phyloP scores from a whole-genome alignment of 495 filamentous ascomycete species.

The Xylaria palmicola region DNA sequence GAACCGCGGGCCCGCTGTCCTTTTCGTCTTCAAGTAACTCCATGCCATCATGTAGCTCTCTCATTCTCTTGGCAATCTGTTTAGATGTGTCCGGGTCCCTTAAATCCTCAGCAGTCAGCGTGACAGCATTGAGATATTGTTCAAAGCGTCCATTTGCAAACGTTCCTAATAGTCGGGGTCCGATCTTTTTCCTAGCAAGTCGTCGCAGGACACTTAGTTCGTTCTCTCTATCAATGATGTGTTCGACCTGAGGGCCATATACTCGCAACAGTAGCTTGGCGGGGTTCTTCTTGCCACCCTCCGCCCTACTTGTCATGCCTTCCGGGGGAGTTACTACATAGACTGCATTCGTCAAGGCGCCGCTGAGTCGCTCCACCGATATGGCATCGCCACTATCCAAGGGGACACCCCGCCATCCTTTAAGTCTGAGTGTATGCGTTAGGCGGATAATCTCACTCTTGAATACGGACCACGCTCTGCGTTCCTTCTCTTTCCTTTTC shows the following conservation, averaged over 20 bases:
- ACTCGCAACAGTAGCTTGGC: slow-evolving; percentile 83
- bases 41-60: slow-evolving; percentile 92
- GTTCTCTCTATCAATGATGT: slow-evolving; percentile 89
- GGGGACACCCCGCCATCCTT: slow-evolving; percentile 83
- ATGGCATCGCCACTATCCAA: slow-evolving; percentile 65
- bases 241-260: slow-evolving; percentile 93
- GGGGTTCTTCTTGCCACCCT: slow-evolving; percentile 41
- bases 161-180: slow-evolving; percentile 87
- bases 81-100: slow-evolving; percentile 78
- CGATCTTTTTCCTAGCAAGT: slow-evolving; percentile 87
- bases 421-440: slow-evolving; percentile 82
- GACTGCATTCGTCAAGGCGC: slow-evolving; percentile 92
- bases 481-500: slow-evolving; percentile 57
- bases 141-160: slow-evolving; percentile 97
- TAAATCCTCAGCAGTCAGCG: slow-evolving; percentile 75
- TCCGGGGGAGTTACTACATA: slow-evolving; percentile 87
- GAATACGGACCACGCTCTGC: slow-evolving; percentile 73
- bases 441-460: slow-evolving; percentile 88
- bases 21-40: slow-evolving; percentile 77
- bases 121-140: slow-evolving; percentile 79
- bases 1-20: slow-evolving; percentile 75
- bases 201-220: slow-evolving; percentile 85
- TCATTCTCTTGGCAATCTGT: slow-evolving; percentile 98
- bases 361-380: slow-evolving; percentile 80
- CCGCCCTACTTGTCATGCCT: slow-evolving; percentile 41